These are phyloP conservation scores for Dactylis glomerata DNA, from an alignment of 176 grass and related monocot genomes.

Conservation along the genomic window DNA sequence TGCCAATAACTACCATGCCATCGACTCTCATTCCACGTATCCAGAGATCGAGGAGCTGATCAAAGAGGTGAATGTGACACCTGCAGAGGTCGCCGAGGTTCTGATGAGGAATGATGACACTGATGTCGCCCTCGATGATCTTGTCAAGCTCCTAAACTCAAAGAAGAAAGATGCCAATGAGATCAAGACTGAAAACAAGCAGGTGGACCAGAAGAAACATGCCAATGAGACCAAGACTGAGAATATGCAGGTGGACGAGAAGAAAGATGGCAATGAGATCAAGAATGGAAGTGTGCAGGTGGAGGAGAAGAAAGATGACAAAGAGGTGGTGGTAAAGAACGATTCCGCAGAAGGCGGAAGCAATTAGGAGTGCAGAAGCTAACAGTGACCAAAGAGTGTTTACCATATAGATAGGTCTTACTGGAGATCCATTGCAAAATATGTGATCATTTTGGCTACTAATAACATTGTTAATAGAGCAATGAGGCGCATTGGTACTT, in stretches of 20 bases:
- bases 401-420: not conserved
- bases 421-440: not conserved
- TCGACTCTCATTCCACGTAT: slow-evolving; percentile 3
- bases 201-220: not conserved
- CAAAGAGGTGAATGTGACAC: slow-evolving; percentile 28
- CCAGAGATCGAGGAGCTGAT: slow-evolving; percentile 12
- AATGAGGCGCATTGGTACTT: not conserved
- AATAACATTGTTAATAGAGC: not conserved
- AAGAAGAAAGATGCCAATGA: slow-evolving; percentile 29
- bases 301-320: not conserved
- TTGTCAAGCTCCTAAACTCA: not conserved
- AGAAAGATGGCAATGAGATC: not conserved
- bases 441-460: not conserved
- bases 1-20: slow-evolving; percentile 37
- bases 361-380: not conserved
- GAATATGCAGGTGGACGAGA: not conserved
- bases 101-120: slow-evolving; percentile 1
- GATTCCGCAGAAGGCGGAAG: not conserved
- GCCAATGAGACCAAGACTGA: not conserved
- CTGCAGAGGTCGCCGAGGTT: slow-evolving; percentile 15
- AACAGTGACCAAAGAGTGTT: not conserved
- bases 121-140: not conserved
- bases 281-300: not conserved
- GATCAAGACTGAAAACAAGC: not conserved
- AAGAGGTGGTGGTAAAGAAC: not conserved